Base-by-base conservation (phyloP, 192 early-diverging fungal species). In the Coemansia sp. region DNA sequence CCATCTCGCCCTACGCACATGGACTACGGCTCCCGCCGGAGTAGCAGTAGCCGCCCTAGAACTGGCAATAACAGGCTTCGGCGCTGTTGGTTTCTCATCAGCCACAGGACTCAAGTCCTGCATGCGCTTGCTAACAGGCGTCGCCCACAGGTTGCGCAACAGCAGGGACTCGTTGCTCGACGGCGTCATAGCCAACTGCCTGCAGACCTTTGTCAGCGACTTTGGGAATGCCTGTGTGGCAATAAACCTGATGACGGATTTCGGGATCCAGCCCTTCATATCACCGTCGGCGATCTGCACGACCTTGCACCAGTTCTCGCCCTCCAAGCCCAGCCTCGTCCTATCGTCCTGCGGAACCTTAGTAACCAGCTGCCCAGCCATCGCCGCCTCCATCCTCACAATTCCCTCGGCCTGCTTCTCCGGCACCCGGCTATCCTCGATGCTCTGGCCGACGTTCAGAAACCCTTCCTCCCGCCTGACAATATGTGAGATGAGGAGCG, bases 251-350 rank as follows among this genome's bases (percentile, higher is more conserved):
- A 86, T 74, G 10, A 86, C 85, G 18, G 75, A 75, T 36, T 71
- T 75, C 0, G 85, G 85, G 27, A 86, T 75, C 81, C 85, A 83
- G 31, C 85, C 85, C 69, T 75, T 81, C 27, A 83, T 64, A 36
- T 82, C 79, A 18, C 80, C 81, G 44, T 86, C 85, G 11, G 81
- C 80, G 8, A 86, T 74, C 68, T 86, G 85, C 29, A 83, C 69
- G 10, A 83, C 76, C 41, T 69, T 71, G 63, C 75, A 76, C 73
- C 85, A 76, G 6, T 39, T 38, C 16, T 67, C 71, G 41, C 70
- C 61, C 7, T 53, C 53, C 16, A 78, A 64, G 0, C 74, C 75
- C 60, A 83, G 53, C 5, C 29, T 53, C 34, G 11, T 15, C 60
- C 31, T 53, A 24, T 83, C 81, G n/a, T 49, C 67, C 13, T 9